phyloP scores from a whole-genome alignment of 768 basidiomycete genomes.

The Amanita pseudoporphyria region DNA sequence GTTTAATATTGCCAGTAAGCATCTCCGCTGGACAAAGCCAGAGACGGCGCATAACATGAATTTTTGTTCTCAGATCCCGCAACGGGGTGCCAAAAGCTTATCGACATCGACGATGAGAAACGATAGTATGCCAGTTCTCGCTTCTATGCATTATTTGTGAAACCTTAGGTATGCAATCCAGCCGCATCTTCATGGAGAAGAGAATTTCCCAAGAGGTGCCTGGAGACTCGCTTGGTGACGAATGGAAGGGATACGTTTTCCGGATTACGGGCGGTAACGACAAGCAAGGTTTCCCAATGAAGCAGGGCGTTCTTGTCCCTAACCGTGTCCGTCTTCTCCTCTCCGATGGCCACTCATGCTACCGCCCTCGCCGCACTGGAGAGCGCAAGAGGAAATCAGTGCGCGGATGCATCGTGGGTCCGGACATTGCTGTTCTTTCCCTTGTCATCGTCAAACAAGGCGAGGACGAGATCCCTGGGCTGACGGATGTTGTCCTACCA shows the following conservation, averaged over 20 bases:
- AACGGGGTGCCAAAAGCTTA: conserved; percentile 93
- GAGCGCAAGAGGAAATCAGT: conserved; percentile 99
- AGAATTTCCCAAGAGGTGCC: conserved; percentile 93
- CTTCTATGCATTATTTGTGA: neutral
- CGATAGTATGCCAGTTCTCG: conserved; percentile 45
- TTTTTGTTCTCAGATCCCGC: conserved; percentile 65
- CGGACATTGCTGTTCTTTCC: conserved; percentile 92
- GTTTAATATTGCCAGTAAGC: conserved; percentile 95
- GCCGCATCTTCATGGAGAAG: conserved; percentile 96
- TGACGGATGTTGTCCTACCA: conserved; percentile 88
- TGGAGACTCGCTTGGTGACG: conserved; percentile 84
- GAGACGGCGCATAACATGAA: conserved; percentile 12
- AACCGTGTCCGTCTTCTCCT: conserved; percentile 92
- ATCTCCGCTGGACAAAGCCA: conserved; percentile 13
- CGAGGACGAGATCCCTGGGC: conserved; percentile 77
- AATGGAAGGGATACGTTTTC: conserved; percentile 96
- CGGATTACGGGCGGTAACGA: conserved; percentile 98
- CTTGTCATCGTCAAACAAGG: conserved; percentile 97
- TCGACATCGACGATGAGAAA: conserved; percentile 91
- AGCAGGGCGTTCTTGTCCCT: conserved; percentile 95
- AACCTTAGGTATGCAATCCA: conserved; percentile 18
- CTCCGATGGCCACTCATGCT: conserved; percentile 95
- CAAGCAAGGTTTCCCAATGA: conserved; percentile 99
- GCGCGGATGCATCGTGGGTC: conserved; percentile 94
- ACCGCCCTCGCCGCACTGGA: conserved; percentile 82